Evolutionary conservation across 1,284 basidiomycete genomes (phyloP), one percentile per base, ranked within the genome.

Genomic region (Kwoniella shivajii): DNA sequence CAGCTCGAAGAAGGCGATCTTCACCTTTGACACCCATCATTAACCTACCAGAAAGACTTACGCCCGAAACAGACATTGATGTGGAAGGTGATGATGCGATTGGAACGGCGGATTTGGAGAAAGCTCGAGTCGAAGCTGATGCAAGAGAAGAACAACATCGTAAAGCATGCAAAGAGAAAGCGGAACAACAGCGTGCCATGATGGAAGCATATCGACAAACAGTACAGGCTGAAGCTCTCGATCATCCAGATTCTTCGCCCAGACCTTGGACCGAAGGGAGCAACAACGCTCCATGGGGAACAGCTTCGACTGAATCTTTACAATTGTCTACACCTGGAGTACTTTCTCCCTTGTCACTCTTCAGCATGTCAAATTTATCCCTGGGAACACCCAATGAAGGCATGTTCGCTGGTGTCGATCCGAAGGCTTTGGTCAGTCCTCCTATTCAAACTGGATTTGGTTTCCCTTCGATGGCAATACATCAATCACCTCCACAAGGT

Each of bases 41-140:
- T 6, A 43, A 47, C n/a, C 9, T 50, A 11, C 38, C 42, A 16
- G 50, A 44, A 29, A 52, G 44, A 31, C 41, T 59, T 4, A 53
- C 51, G 10, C 56, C 54, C 27, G 64, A 51, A 27, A 54, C 45
- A 13, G 60, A 62, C 29, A 27, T 50, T 7, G 60, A 59, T 5
- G 49, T 37, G 7, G 61, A 66, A 31, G 49, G 54, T 14, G 65
- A 64, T 33, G 67, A 68, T 38, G 69, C 69, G 4, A 72, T 76
- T 46, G 74, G 74, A 1, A 66, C 72, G 1, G 72, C 59, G 14
- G 74, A 76, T 42, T 55, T 76, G 3, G 74, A 76, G 38, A 55
- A 50, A 9, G 74, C 70, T 7, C 56, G 64, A 22, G 66, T 63
- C 1, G 74, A 76, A 49, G 74, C 74, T 4, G 66, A 72, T 37